Base-by-base conservation (phyloP, 1,139 yeast genomes). In the Suhomyces panamericanus region DNA sequence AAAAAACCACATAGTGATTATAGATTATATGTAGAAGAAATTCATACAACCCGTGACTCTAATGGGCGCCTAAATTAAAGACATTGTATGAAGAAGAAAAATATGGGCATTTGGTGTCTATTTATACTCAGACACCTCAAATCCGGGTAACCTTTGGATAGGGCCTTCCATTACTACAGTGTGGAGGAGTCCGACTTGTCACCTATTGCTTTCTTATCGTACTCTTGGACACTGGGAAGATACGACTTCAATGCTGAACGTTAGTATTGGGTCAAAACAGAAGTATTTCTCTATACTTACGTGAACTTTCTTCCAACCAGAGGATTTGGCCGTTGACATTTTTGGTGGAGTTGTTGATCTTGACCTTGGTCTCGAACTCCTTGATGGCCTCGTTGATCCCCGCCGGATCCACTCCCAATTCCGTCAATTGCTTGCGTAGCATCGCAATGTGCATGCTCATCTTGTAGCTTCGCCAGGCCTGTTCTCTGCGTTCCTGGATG, bases 31-130 rank as follows among this genome's bases (percentile, higher is more conserved):
- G 81, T 73, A 61, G 79, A 71, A 62, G 72, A 60, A 63, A 56
- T 43, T 64, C 77, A 73, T 66, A 68, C 67, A 76, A 67, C 66
- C 83, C 89, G 95, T 85, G 93, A 86, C 95, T 86, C 95, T 86
- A 78, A 80, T 79, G 95, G 95, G 93, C 85, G 91, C 87, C 95
- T 85, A 77, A 55, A 64, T 48, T 63, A 79, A 83, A 84, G 85
- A 84, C 90, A 85, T 85, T 83, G 87, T 79, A 69, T 66, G 53
- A 62, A 66, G 64, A 65, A 67, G 60, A 55, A 63, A 60, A 50
- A 12, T 11, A 32, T 9, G 37, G 20, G 14, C 15, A 27, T 29
- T 24, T 22, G 31, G 31, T 12, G 13, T 15, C 15, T 37, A 20
- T 42, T 37, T 36, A 42, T 42, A 42, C 30, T 33, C 16, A 10